Conservation (phyloP, 2,329 filamentous ascomycete genomes). For the Penicillium sp. region DNA sequence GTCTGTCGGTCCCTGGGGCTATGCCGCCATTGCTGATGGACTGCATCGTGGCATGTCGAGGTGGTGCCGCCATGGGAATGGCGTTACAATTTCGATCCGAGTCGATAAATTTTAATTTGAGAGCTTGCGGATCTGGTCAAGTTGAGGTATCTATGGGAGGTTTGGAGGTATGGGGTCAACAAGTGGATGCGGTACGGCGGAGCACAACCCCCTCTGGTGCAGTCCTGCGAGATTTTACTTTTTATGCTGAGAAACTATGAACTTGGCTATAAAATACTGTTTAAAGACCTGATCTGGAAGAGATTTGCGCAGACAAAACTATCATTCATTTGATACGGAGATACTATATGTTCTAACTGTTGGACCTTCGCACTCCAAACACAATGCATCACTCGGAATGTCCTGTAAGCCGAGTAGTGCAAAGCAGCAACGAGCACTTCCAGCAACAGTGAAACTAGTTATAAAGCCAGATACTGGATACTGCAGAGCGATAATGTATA, state of each 20-base stretch:
- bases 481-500: not conserved
- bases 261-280: not conserved
- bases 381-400: not conserved
- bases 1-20: conserved; percentile 15
- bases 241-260: not conserved
- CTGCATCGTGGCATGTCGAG: conserved; percentile 27
- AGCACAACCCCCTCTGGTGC: conserved; percentile 19
- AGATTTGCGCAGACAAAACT: not conserved
- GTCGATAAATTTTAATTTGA: not conserved
- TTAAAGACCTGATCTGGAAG: not conserved
- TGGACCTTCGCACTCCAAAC: no score
- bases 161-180: not conserved
- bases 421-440: not conserved
- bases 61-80: conserved; percentile 24
- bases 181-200: conserved; percentile 20
- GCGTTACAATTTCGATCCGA: not conserved
- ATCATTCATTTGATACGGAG: not conserved
- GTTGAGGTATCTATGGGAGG: conserved; percentile 1
- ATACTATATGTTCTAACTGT: not conserved
- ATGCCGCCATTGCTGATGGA: conserved; percentile 25
- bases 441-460: not conserved
- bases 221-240: not conserved
- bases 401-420: no score
- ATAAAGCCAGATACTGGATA: not conserved
- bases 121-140: not conserved